These are phyloP conservation scores for Auriculariales sp. DNA, from an alignment of 768 basidiomycete genomes.

Conservation along the genomic window DNA sequence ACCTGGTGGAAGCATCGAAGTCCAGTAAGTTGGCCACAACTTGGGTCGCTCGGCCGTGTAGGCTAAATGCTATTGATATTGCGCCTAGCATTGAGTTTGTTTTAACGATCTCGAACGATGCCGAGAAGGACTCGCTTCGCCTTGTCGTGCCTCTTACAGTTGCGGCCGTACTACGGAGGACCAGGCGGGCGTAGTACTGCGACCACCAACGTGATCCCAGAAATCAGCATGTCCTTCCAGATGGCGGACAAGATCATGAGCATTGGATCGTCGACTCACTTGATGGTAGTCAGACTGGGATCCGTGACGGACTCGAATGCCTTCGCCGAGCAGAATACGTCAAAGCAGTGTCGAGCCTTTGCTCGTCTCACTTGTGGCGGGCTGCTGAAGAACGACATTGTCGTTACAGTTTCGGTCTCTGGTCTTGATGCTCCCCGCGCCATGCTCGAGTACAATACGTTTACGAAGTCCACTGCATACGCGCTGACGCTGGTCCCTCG, in stretches of 20 bases:
- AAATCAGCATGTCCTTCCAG: constrained; percentile 7
- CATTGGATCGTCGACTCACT: constrained; percentile 10
- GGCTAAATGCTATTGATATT: too few relatives aligned
- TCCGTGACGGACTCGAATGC: too few relatives aligned
- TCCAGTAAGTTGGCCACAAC: too few relatives aligned
- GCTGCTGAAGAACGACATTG: constrained; percentile 33
- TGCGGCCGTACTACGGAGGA: constrained; percentile 6
- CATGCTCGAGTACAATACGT: constrained; percentile 26
- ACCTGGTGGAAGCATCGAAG: background rate
- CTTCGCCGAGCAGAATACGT: too few relatives aligned
- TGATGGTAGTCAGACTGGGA: constrained; percentile 1
- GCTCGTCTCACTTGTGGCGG: constrained; percentile 16
- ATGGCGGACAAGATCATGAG: constrained; percentile 6
- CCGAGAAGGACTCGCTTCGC: constrained; percentile 2
- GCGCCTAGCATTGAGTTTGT: constrained; percentile 10
- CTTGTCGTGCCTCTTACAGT: constrained; percentile 7
- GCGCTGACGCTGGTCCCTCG: constrained; percentile 37
- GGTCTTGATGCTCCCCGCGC: constrained; percentile 40
- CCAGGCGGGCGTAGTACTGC: background rate
- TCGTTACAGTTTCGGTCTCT: constrained; percentile 31
- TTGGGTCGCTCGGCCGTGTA: too few relatives aligned
- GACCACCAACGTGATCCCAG: background rate
- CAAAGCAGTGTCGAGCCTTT: constrained; percentile 23
- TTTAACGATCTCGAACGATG: constrained; percentile 10
- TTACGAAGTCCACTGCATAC: constrained; percentile 19